Conservation (phyloP, 176 grass and related monocot genomes). For the Raddia guianensis region DNA sequence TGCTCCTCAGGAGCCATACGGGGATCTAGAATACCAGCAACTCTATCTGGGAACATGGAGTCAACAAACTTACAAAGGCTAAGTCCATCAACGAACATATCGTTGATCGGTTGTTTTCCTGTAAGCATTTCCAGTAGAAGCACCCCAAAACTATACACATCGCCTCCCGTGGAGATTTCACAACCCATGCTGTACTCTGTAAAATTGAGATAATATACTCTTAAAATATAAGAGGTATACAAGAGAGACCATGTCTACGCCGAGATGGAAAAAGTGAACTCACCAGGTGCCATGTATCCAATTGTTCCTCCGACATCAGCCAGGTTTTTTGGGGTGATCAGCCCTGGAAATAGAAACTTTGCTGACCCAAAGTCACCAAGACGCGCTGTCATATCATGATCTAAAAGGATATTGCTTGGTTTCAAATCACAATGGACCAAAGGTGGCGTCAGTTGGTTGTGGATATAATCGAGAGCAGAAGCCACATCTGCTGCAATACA, state of each 20-base stretch:
- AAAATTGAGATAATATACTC: neutral
- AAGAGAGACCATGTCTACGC: neutral
- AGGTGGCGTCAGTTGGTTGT: constrained; percentile 34
- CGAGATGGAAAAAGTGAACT: neutral
- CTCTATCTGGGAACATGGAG: constrained; percentile 34
- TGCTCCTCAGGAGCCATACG: neutral
- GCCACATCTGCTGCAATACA: constrained; percentile 29
- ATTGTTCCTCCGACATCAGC: constrained; percentile 17
- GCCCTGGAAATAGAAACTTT: constrained; percentile 5
- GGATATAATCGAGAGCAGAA: constrained; percentile 36
- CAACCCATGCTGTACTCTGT: constrained; percentile 32
- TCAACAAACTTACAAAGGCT: constrained; percentile 16
- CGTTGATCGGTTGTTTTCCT: constrained; percentile 11
- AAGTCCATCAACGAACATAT: constrained; percentile 5
- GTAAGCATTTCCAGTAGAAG: constrained; percentile 39
- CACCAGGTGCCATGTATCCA: constrained; percentile 38
- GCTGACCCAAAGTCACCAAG: constrained; percentile 41
- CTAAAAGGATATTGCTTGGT: constrained; percentile 35
- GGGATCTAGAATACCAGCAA: constrained; percentile 38
- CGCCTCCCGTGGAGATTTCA: constrained; percentile 16
- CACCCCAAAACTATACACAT: constrained; percentile 43
- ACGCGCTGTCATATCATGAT: constrained; percentile 16
- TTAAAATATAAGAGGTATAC: too few species aligned
- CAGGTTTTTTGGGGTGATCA: neutral
- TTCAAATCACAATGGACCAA: constrained; percentile 46